Conservation (phyloP, 371 early-diverging fungal species). For the Lichtheimia ornata region DNA sequence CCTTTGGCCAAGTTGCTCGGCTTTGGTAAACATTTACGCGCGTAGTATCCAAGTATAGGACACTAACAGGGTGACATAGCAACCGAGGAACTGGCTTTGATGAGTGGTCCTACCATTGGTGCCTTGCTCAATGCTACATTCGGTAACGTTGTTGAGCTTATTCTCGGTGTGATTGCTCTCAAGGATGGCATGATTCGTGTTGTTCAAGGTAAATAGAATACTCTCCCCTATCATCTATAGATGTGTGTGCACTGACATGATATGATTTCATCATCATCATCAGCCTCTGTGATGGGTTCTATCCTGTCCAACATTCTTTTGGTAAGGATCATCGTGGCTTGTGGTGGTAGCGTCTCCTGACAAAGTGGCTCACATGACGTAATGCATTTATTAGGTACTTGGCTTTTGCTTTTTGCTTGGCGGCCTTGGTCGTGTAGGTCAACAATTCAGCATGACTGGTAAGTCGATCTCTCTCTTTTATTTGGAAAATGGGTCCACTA, state of each 20-base stretch:
- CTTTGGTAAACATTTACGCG: slow-evolving; percentile 29
- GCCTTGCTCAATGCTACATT: slow-evolving; percentile 43
- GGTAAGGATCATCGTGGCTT: slow-evolving; percentile 16
- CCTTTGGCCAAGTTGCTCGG: slow-evolving; percentile 80
- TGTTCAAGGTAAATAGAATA: slow-evolving; percentile 61
- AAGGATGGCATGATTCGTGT: slow-evolving; percentile 77
- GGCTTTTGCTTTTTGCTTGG: slow-evolving; percentile 34
- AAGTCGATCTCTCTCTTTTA: slow-evolving; percentile 5
- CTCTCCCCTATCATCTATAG: neutral
- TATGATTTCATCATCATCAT: slow-evolving; percentile 21
- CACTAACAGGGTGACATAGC: slow-evolving; percentile 23
- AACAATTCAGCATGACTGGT: slow-evolving; percentile 52
- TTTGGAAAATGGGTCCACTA: slow-evolving; percentile 20
- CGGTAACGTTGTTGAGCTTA: slow-evolving; percentile 84
- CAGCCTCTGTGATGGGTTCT: slow-evolving; percentile 47
- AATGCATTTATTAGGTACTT: slow-evolving; percentile 18
- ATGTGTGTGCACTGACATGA: slow-evolving; percentile 8
- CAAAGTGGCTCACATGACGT: slow-evolving; percentile 19
- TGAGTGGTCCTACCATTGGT: slow-evolving; percentile 32
- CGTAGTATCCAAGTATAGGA: slow-evolving; percentile 6
- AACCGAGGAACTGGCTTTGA: slow-evolving; percentile 46
- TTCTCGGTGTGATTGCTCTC: slow-evolving; percentile 82
- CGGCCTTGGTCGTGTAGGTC: slow-evolving; percentile 53
- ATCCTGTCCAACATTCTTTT: slow-evolving; percentile 49
- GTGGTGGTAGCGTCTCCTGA: slow-evolving; percentile 37